Evolutionary conservation across 2,329 filamentous ascomycete genomes (phyloP).

Genomic region (Botrytis sinoallii): DNA sequence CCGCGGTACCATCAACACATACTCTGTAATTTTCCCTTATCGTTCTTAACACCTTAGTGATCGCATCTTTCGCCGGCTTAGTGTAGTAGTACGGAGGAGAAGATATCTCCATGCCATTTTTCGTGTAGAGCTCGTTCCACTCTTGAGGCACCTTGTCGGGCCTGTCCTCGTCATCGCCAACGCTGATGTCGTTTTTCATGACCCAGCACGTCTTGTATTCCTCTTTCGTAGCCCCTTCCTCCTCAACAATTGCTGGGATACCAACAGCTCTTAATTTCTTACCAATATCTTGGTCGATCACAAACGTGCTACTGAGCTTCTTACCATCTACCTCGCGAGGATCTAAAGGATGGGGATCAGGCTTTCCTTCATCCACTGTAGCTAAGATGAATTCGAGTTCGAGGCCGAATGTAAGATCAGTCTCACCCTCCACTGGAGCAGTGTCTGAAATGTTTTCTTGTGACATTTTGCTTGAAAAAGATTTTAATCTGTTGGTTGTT

Average conservation of each 20-base stretch:
- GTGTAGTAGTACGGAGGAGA: background rate
- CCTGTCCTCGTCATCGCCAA: background rate
- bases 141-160: too few species aligned
- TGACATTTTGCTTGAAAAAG: background rate
- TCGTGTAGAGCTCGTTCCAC: too few species aligned
- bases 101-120: background rate
- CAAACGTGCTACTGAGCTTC: too few species aligned
- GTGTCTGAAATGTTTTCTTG: background rate
- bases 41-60: constrained; percentile 19
- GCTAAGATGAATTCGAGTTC: background rate
- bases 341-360: background rate
- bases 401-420: background rate
- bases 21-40: constrained; percentile 25
- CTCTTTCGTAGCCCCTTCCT: too few species aligned
- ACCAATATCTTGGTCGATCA: too few species aligned
- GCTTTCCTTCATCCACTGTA: too few species aligned
- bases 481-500: background rate
- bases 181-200: accelerated
- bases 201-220: background rate
- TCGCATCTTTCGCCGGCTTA: background rate
- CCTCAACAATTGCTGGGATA: background rate
- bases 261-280: background rate
- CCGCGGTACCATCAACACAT: constrained; percentile 29
- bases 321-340: background rate
- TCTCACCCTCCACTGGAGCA: background rate